phyloP scores from a whole-genome alignment of 208 protist species.

The Acanthamoeba comandoni region DNA sequence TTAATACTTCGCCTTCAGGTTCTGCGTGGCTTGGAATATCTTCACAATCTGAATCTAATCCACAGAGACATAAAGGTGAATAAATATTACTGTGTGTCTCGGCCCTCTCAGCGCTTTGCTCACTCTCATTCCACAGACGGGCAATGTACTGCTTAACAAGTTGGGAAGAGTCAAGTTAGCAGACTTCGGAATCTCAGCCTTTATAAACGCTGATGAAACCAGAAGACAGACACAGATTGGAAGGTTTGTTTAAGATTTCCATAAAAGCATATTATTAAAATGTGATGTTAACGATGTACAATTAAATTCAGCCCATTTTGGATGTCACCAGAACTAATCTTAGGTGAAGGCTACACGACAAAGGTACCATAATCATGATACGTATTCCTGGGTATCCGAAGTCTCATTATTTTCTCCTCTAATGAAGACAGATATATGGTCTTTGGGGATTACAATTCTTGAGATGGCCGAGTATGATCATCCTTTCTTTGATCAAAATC shows the following conservation, averaged over 20 bases:
- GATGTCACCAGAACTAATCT: constrained; percentile 72
- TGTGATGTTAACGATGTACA: too few relatives aligned
- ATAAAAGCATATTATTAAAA: too few relatives aligned
- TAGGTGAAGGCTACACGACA: constrained; percentile 60
- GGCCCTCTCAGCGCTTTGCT: background rate
- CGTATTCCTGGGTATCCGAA: background rate
- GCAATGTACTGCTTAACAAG: constrained; percentile 71
- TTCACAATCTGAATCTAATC: constrained; percentile 69
- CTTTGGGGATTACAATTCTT: constrained; percentile 46
- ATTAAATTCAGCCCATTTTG: constrained; percentile 41
- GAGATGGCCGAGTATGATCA: constrained; percentile 61
- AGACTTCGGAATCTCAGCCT: constrained; percentile 64
- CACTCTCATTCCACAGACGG: constrained; percentile 1
- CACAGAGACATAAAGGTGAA: constrained; percentile 65
- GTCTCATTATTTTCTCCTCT: background rate
- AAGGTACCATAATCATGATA: constrained; percentile 1
- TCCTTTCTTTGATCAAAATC: constrained; percentile 64
- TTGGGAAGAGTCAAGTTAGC: constrained; percentile 69
- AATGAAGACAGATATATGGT: constrained; percentile 64
- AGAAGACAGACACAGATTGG: constrained; percentile 62
- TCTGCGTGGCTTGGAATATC: constrained; percentile 46
- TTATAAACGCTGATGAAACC: constrained; percentile 49
- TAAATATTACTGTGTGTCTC: constrained; percentile 1
- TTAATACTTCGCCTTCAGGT: background rate
- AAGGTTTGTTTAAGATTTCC: background rate